phyloP scores from a whole-genome alignment of 2,329 filamentous ascomycete genomes.

The Scytalidium lignicola region DNA sequence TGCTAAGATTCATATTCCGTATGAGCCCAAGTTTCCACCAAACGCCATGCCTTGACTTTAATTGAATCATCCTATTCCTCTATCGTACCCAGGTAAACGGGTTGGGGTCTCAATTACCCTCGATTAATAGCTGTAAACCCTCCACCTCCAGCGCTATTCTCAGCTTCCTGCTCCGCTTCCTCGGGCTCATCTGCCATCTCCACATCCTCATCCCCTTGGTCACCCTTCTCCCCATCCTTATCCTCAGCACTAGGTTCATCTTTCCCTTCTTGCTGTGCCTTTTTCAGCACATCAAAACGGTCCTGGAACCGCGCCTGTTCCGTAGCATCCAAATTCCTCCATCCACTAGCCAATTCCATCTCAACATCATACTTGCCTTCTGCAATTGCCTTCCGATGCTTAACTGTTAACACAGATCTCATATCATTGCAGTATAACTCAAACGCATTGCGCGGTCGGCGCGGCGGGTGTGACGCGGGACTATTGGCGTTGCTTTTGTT shows the following conservation, averaged over 20 bases:
- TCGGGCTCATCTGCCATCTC: constrained; percentile 32
- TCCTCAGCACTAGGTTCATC: constrained; percentile 13
- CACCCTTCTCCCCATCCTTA: constrained; percentile 14
- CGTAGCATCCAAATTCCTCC: constrained; percentile 18
- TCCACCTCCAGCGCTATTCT: constrained; percentile 5
- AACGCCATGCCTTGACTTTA: background rate
- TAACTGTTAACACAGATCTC: constrained; percentile 15
- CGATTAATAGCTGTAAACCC: constrained; percentile 28
- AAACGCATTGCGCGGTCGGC: constrained; percentile 20
- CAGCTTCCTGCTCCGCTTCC: constrained; percentile 7
- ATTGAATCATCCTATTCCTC: too few species aligned
- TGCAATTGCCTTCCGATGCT: constrained; percentile 18
- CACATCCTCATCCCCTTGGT: constrained; percentile 24
- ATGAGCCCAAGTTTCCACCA: background rate
- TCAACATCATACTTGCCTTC: constrained; percentile 25
- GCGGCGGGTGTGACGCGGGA: constrained; percentile 1
- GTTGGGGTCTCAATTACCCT: background rate
- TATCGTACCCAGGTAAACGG: too few species aligned
- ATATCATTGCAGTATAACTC: constrained; percentile 25
- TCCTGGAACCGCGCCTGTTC: constrained; percentile 16
- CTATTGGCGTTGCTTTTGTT: background rate
- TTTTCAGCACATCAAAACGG: constrained; percentile 25
- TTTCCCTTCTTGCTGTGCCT: constrained; percentile 15
- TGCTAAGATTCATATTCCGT: background rate
- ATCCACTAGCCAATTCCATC: constrained; percentile 19